Evolutionary conservation across 306 rosid genomes (phyloP), one percentile per base, ranked within the genome.

Genomic region (Lathyrus aphaca): DNA sequence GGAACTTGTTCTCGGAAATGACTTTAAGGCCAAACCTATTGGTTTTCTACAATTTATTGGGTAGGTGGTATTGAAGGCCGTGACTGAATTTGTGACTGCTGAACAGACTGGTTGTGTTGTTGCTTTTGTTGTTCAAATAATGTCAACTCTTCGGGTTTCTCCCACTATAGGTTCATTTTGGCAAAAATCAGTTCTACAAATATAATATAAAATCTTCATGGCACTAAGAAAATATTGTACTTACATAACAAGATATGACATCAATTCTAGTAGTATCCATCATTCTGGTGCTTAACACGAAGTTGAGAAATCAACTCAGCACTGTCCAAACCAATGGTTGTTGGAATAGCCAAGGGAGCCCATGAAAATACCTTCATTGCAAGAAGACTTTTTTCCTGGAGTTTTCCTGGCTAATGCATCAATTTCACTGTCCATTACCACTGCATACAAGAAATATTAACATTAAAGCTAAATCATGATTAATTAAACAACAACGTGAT

Each of bases 221-320:
- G n/a, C n/a, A n/a, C n/a, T n/a, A n/a, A n/a, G n/a, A n/a, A n/a
- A n/a, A n/a, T n/a, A n/a, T n/a, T n/a, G n/a, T 50, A 30, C 54
- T 63, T 13, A 75, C 3, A 37, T 32, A 53, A 53, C 59, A n/a
- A 74, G 97, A 81, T 70, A 94, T 89, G 83, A 94, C 97, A 76
- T 94, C 99, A 23, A 94, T 91, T 80, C 97, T 96, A 0, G 95
- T 79, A n/a, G n/a, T n/a, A n/a, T n/a, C n/a, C n/a, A n/a, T n/a
- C n/a, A n/a, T n/a, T n/a, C n/a, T n/a, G n/a, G 81, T 94, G 99
- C 82, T 87, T 96, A 8, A 97, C 99, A 61, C 99, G 96, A 61
- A 94, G 95, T 79, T 87, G 89, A 78, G 99, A 92, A 77, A 94
- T 66, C 84, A 94, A 82, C 72, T 94, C 99, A 14, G 99, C 99